Conservation (phyloP, 768 basidiomycete species). For the Mrakia blollopis region DNA sequence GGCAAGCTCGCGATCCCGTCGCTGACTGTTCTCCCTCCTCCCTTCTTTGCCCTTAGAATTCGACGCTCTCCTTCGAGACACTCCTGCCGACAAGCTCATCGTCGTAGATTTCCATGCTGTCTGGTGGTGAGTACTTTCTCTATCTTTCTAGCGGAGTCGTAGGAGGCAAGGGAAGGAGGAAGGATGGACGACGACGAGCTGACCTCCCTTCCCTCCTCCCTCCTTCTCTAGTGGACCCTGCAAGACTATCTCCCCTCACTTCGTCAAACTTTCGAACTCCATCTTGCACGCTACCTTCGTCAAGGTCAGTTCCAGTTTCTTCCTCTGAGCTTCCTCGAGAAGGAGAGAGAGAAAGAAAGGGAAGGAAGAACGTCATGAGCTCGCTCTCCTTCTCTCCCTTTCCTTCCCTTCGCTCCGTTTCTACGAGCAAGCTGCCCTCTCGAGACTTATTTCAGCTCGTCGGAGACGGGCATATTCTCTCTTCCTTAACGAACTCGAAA, state of each 20-base stretch:
- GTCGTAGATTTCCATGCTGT: constrained; percentile 40
- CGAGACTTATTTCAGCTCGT: constrained; percentile 37
- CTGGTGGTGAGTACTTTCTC: constrained; percentile 23
- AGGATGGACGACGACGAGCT: neutral
- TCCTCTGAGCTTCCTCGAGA: neutral
- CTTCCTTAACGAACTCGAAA: constrained; percentile 23
- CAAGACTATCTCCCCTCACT: constrained; percentile 42
- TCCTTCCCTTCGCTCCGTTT: neutral
- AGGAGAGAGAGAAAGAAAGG: neutral
- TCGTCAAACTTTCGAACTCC: constrained; percentile 38
- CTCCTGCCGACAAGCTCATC: constrained; percentile 11
- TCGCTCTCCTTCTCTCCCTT: neutral
- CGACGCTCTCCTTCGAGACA: constrained; percentile 11
- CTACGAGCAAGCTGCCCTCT: constrained; percentile 36
- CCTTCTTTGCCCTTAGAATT: constrained; percentile 15
- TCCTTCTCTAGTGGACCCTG: constrained; percentile 41
- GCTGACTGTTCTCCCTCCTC: neutral
- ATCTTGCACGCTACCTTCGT: constrained; percentile 28
- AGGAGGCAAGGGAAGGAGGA: neutral
- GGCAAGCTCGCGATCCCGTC: neutral
- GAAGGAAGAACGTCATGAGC: neutral
- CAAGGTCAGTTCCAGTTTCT: constrained; percentile 16
- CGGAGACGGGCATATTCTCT: no score
- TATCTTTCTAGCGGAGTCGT: neutral
- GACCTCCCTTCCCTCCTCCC: neutral